A percentile compares a stretch with the other conserved stretches of the same genome.
These are phyloP conservation scores for Talaromyces funiculosus DNA, from an alignment of 2,329 filamentous ascomycete genomes.

Conservation along the genomic window DNA sequence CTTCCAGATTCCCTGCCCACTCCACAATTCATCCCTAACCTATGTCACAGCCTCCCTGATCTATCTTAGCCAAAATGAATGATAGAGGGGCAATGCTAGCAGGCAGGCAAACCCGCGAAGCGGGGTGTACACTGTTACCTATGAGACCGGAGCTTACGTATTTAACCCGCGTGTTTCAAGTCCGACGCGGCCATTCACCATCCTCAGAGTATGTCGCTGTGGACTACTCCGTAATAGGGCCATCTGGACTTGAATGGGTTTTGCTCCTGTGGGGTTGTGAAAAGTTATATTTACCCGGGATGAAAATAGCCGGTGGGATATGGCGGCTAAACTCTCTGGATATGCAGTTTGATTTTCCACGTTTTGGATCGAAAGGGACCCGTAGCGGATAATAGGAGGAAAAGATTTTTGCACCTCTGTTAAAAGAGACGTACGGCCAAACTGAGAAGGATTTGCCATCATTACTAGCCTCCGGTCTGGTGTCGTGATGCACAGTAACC, in stretches of 20 bases:
- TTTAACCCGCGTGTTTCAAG: not conserved
- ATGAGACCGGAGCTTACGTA: not conserved
- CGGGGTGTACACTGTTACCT: not conserved
- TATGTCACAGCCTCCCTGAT: not conserved
- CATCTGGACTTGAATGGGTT: no score
- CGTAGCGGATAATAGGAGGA: not conserved
- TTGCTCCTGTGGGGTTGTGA: not conserved
- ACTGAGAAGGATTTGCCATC: not conserved
- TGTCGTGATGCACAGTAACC: not conserved
- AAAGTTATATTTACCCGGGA: not conserved
- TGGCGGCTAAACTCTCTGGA: not conserved
- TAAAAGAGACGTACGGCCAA: no score
- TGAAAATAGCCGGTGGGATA: constrained; percentile 1
- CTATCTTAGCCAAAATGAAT: constrained; percentile 5
- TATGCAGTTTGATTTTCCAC: not conserved
- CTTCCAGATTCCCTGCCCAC: not conserved
- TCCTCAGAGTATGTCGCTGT: not conserved
- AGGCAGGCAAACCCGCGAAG: constrained; percentile 1
- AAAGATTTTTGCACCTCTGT: not conserved
- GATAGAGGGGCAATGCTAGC: not conserved
- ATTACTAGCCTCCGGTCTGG: not conserved
- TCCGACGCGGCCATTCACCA: not conserved
- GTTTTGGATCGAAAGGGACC: not conserved
- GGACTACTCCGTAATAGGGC: no score
- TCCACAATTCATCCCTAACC: not conserved